phyloP scores from a whole-genome alignment of 2,329 filamentous ascomycete genomes.

The Cordyceps fumosorosea region DNA sequence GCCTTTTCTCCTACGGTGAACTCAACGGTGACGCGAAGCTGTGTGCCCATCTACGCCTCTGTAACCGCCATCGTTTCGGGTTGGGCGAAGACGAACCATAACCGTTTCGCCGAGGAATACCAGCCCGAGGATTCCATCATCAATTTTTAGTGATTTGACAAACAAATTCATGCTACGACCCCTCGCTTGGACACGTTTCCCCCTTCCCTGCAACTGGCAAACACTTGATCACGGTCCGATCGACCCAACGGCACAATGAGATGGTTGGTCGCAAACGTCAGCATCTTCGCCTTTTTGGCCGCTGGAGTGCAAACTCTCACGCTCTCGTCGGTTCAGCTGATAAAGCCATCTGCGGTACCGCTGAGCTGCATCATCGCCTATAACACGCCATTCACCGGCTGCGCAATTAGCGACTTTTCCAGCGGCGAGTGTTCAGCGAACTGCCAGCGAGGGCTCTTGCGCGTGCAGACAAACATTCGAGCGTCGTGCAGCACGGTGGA shows the following conservation, averaged over 20 bases:
- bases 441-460: conserved; percentile 27
- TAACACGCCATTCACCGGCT: conserved; percentile 33
- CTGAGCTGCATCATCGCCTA: conserved; percentile 36
- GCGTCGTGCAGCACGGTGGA: conserved; percentile 21
- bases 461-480: conserved; percentile 24
- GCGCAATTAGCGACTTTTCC: conserved; percentile 30
- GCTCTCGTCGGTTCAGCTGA: conserved; percentile 35
- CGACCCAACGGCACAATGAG: background rate
- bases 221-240: background rate
- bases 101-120: background rate
- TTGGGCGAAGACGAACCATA: background rate
- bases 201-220: background rate
- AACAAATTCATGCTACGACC: background rate
- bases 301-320: conserved; percentile 14
- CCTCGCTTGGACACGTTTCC: background rate
- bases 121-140: background rate
- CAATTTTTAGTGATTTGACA: background rate
- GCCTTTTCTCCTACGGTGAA: background rate
- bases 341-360: conserved; percentile 31
- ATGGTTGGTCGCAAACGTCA: background rate
- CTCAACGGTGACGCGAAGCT: background rate
- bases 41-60: background rate
- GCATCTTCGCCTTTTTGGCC: background rate
- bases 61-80: conserved; percentile 5
- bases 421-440: conserved; percentile 30